Evolutionary conservation across 2,329 filamentous ascomycete species (phyloP), one percentile per base, ranked within the genome.

Genomic region (Sarocladium kiliense): DNA sequence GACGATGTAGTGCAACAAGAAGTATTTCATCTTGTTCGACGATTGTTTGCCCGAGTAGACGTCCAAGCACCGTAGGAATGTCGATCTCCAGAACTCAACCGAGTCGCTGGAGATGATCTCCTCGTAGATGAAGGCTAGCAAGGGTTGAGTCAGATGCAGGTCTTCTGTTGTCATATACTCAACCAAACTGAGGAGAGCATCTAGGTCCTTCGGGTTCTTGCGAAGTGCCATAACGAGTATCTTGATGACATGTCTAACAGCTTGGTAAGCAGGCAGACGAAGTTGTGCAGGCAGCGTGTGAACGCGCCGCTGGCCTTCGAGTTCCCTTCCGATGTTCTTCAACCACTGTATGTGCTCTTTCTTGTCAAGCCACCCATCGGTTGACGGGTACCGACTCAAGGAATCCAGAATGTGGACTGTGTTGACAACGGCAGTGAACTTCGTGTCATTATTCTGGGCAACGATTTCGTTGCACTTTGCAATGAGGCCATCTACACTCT

Each of bases 11-110:
- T 91, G 91, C 66, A 99, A 85, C 34, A 95, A 77, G 68, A 96
- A 99, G 54, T 91, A 88, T 71, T 99, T 99, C 44, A 90, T 89
- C 74, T 88, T 92, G 70, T 97, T 94, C 1, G 88, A 85, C 12
- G 87, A 89, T 45, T 78, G 82, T 65, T 87, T 90, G 51, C 86
- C 83, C 6, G 89, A 86, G 68, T 97, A 99, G 1, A 91, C 77
- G 56, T 97, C 92, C 47, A 99, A 81, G 65, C 91, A 96, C 54
- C 89, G 87, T 64, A 93, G 82, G 41, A 97, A 81, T 2, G 95
- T 80, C 3, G 84, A 82, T 63, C 87, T 90, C 79, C 91, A 92
- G 65, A 92, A 94, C 16, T 95, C 91, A 23, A 94, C 82, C 0
- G 90, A 92, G 27, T 91, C 83, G 66, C 82, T 95, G 62, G 82